phyloP scores from a whole-genome alignment of 495 filamentous ascomycete genomes.

The Chaetomium tenue region DNA sequence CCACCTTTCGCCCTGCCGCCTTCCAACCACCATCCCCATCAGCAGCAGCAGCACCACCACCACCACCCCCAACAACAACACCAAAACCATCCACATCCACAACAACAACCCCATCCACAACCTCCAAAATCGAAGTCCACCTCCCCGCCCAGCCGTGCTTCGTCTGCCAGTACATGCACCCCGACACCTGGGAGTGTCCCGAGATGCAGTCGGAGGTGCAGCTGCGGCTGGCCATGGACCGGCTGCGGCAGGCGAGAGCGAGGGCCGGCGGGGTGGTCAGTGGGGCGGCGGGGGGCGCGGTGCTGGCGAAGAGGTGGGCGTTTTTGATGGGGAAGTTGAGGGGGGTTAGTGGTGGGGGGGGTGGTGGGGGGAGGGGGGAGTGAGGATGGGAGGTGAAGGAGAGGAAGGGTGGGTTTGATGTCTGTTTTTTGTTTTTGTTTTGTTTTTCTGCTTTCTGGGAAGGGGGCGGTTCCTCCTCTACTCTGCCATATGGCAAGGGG shows the following conservation, averaged over 20 bases:
- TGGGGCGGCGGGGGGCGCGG: not conserved
- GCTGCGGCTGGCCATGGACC: slow-evolving; percentile 31
- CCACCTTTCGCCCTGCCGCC: not conserved
- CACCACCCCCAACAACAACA: not conserved
- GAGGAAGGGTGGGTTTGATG: not conserved
- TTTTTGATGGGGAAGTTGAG: slow-evolving; percentile 23
- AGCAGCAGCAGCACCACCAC: not conserved
- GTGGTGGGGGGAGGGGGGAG: not conserved
- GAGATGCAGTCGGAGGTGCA: slow-evolving; percentile 35
- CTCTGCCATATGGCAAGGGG: too few species aligned
- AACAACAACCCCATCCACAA: not conserved
- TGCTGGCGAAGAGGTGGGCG: not conserved
- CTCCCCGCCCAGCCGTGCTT: slow-evolving; percentile 20
- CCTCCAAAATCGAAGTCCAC: not conserved
- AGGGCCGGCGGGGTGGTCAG: not conserved
- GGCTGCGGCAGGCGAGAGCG: slow-evolving; percentile 6
- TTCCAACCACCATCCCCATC: not conserved
- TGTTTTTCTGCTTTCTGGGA: too few species aligned
- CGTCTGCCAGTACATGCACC: slow-evolving; percentile 36
- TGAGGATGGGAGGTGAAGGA: not conserved
- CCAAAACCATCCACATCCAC: too few species aligned
- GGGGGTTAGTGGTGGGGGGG: not conserved
- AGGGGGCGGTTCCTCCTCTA: too few species aligned
- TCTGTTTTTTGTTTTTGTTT: not conserved
- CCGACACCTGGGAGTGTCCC: slow-evolving; percentile 31